These are phyloP conservation scores for Paramecium primaurelia DNA, from an alignment of 73 alveolate species.

Conservation along the genomic window DNA sequence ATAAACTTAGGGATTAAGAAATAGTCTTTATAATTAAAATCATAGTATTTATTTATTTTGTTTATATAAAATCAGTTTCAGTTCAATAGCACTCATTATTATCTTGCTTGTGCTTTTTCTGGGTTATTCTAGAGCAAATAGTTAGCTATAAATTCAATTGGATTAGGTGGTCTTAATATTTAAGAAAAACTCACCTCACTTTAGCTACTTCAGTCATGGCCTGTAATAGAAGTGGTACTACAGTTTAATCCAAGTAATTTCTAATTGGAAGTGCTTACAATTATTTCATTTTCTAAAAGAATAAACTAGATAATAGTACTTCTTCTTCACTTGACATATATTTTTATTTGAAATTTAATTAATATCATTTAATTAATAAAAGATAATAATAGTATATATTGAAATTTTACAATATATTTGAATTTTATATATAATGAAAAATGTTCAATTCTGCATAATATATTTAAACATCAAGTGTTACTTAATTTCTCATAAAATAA, in stretches of 20 bases:
- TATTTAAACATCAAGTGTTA: neutral
- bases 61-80: constrained; percentile 29
- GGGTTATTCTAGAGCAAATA: constrained; percentile 77
- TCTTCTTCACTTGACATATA: constrained; percentile 41
- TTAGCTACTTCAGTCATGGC: constrained; percentile 86
- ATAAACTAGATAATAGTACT: neutral
- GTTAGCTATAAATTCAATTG: constrained; percentile 84
- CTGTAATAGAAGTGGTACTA: constrained; percentile 78
- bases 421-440: neutral
- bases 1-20: neutral
- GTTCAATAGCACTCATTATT: neutral
- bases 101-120: constrained; percentile 61
- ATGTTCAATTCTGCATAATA: neutral
- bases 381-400: neutral
- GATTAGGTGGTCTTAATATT: constrained; percentile 77
- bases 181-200: constrained; percentile 61
- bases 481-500: neutral
- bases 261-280: constrained; percentile 75
- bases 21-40: neutral
- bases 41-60: neutral
- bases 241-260: constrained; percentile 84
- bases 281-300: neutral
- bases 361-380: constrained; percentile 40
- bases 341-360: constrained; percentile 17
- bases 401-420: neutral